These are phyloP conservation scores for Talaromyces piceae DNA, from an alignment of 2,329 filamentous ascomycete species.

Conservation along the genomic window DNA sequence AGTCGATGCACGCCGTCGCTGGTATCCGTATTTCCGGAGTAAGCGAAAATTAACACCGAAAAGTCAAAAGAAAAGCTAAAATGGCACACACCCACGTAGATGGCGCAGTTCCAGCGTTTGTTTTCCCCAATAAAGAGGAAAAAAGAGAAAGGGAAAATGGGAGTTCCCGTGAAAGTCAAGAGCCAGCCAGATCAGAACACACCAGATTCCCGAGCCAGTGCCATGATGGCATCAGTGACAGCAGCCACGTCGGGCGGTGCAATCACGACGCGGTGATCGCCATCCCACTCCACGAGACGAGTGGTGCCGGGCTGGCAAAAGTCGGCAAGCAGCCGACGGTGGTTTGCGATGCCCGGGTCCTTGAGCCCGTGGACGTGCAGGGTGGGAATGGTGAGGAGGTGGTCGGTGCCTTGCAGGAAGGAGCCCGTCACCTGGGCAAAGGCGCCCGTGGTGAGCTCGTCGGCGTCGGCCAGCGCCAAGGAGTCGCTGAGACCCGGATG, in stretches of 20 bases:
- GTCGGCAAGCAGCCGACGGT: slow-evolving; percentile 48
- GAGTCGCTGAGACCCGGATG: slow-evolving; percentile 6
- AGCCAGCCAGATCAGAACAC: no score
- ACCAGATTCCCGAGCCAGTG: slow-evolving; percentile 36
- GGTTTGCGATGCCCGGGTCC: slow-evolving; percentile 54
- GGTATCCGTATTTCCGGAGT: no score
- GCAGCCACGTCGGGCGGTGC: slow-evolving; percentile 57
- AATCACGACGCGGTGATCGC: slow-evolving; percentile 62
- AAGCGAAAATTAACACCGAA: no score
- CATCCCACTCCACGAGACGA: slow-evolving; percentile 64
- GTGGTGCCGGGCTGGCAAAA: slow-evolving; percentile 53
- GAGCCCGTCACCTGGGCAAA: slow-evolving; percentile 5
- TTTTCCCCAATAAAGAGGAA: no score
- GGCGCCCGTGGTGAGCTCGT: slow-evolving; percentile 7
- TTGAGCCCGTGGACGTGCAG: slow-evolving; percentile 60
- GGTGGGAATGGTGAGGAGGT: slow-evolving; percentile 51
- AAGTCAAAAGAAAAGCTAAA: no score
- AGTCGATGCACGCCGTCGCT: no score
- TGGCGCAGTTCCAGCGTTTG: no score
- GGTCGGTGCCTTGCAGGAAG: slow-evolving; percentile 21
- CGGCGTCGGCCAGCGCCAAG: slow-evolving; percentile 5
- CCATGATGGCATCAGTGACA: slow-evolving; percentile 47
- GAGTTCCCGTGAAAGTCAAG: no score
- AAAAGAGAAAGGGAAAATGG: no score
- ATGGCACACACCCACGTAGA: no score